Percentiles rank a stretch among this genome's conserved stretches.
phyloP scores from a whole-genome alignment of 441 rosid species.

The Kokia cookei region DNA sequence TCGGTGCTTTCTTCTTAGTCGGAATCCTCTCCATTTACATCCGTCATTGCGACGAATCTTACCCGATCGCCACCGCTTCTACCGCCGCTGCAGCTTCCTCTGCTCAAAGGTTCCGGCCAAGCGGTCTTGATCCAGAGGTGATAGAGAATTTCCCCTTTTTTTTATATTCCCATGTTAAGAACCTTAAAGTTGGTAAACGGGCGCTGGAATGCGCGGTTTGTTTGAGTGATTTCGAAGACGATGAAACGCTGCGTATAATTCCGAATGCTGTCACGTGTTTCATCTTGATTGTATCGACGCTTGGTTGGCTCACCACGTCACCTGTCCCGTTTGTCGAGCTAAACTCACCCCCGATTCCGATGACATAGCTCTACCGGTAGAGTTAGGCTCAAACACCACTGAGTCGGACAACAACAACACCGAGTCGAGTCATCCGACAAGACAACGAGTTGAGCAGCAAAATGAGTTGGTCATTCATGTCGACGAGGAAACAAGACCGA shows the following conservation, averaged over 20 bases:
- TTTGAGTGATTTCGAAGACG: conserved; percentile 38
- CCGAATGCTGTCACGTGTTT: conserved; percentile 47
- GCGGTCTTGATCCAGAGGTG: conserved; percentile 32
- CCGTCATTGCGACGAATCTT: conserved; percentile 22
- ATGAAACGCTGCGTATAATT: conserved; percentile 34
- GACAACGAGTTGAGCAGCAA: not conserved
- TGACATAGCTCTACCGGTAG: not conserved
- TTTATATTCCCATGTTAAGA: conserved; percentile 35
- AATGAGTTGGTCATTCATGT: conserved; percentile 18
- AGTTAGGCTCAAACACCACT: not conserved
- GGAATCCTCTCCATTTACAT: conserved; percentile 38
- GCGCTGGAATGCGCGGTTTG: conserved; percentile 52
- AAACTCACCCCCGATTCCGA: conserved; percentile 27
- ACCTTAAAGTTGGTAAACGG: conserved; percentile 27
- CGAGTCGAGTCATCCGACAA: not conserved
- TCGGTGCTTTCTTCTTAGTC: conserved; percentile 27
- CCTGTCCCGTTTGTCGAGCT: conserved; percentile 53
- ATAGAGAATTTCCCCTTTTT: conserved; percentile 41
- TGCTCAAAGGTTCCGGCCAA: conserved; percentile 9
- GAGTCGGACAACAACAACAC: not conserved
- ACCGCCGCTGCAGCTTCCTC: not conserved
- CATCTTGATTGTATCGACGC: conserved; percentile 46
- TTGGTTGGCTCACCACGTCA: conserved; percentile 39
- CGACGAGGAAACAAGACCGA: not conserved
- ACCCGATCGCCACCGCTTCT: conserved; percentile 1